Evolutionary conservation across 2,329 filamentous ascomycete species (phyloP).

Genomic region (Aspergillus awamori): DNA sequence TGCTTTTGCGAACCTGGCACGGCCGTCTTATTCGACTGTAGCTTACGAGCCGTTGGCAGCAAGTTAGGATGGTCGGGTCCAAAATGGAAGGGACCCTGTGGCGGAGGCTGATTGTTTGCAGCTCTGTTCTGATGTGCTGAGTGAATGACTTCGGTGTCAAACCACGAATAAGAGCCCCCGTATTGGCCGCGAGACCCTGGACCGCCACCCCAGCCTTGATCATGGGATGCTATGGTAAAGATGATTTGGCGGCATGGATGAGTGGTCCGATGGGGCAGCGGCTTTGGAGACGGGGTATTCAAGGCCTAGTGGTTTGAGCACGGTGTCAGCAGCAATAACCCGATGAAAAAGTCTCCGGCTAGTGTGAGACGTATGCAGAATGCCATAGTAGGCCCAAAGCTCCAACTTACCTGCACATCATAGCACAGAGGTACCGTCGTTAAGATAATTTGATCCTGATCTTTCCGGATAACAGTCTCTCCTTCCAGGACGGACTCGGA

Average conservation of each 20-base stretch:
- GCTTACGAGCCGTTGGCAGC: conserved; percentile 30
- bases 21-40: conserved; percentile 37
- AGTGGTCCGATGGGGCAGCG: conserved; percentile 37
- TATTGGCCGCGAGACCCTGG: conserved; percentile 27
- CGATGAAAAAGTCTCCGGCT: neutral
- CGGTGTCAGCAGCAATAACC: neutral
- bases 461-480: conserved; percentile 30
- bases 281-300: conserved; percentile 20
- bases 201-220: conserved; percentile 39
- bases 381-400: neutral
- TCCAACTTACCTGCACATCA: conserved; percentile 27
- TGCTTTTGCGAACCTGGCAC: conserved; percentile 25
- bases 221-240: conserved; percentile 39
- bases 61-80: conserved; percentile 31
- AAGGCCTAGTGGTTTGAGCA: conserved; percentile 16
- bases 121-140: conserved; percentile 25
- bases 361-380: neutral
- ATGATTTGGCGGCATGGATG: conserved; percentile 45
- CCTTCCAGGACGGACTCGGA: conserved; percentile 23
- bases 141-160: conserved; percentile 39
- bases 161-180: conserved; percentile 42
- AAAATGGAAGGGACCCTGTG: conserved; percentile 23
- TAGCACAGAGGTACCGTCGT: conserved; percentile 43
- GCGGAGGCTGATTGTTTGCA: conserved; percentile 20
- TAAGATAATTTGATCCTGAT: conserved; percentile 38